Evolutionary conservation across 768 basidiomycete genomes (phyloP).

Genomic region (Kwoniella mangroviensis): DNA sequence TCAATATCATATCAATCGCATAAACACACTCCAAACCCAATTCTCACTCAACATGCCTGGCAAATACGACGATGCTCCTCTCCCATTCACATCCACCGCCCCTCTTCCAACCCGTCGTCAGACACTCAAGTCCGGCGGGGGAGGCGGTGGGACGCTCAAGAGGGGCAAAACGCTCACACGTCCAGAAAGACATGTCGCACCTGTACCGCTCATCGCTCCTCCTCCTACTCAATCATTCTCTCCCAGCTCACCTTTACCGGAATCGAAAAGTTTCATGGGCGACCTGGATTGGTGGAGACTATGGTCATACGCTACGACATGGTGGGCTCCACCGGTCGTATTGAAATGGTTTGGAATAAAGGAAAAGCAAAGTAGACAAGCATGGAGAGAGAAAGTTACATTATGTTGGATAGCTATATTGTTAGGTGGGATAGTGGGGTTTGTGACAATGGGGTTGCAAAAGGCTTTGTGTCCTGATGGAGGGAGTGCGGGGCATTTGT

Average conservation of each 20-base stretch:
- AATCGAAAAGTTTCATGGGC: slow-evolving; percentile 3
- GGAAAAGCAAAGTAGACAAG: slow-evolving; percentile 77
- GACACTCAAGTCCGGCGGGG: slow-evolving; percentile 14
- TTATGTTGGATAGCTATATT: slow-evolving; percentile 83
- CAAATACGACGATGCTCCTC: slow-evolving; percentile 43
- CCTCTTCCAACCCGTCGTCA: slow-evolving; percentile 41
- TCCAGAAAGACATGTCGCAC: slow-evolving; percentile 92
- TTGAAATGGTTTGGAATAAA: slow-evolving; percentile 76
- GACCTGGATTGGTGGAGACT: slow-evolving; percentile 71
- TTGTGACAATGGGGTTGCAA: slow-evolving; percentile 92
- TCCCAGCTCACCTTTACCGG: slow-evolving; percentile 30
- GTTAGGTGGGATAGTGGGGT: slow-evolving; percentile 80
- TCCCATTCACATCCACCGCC: slow-evolving; percentile 45
- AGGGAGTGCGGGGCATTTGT: slow-evolving; percentile 37
- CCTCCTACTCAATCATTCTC: slow-evolving; percentile 61
- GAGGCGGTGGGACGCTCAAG: slow-evolving; percentile 33
- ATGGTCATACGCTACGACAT: slow-evolving; percentile 78
- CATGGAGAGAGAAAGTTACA: slow-evolving; percentile 97
- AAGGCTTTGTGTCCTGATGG: slow-evolving; percentile 81
- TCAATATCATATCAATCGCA: neutral
- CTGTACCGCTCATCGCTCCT: slow-evolving; percentile 91
- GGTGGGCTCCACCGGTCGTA: slow-evolving; percentile 83
- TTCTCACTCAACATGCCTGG: slow-evolving; percentile 17
- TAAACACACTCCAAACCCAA: neutral
- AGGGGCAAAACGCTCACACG: slow-evolving; percentile 95